Evolutionary conservation across 129 eudicot genomes (phyloP).

Genomic region (Tagetes patula): DNA sequence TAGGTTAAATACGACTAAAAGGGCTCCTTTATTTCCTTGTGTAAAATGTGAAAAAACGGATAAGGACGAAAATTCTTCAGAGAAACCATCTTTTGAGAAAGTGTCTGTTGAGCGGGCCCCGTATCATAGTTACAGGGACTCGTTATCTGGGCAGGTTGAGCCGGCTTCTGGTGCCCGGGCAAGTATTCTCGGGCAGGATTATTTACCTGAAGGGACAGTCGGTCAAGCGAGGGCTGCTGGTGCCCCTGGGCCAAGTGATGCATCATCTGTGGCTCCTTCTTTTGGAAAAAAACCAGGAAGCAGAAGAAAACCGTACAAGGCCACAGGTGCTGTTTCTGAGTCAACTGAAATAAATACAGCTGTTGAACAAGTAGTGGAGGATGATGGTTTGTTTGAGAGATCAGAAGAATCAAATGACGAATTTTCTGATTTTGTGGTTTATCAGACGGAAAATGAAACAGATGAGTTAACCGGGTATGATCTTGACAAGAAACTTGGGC

Average conservation of each 20-base stretch:
- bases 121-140: conserved; percentile 85
- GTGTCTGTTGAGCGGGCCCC: conserved; percentile 80
- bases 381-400: conserved; percentile 46
- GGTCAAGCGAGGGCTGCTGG: conserved; percentile 89
- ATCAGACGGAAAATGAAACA: conserved; percentile 53
- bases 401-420: conserved; percentile 57
- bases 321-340: conserved; percentile 46
- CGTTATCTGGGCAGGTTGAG: conserved; percentile 81
- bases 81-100: conserved; percentile 54
- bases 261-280: conserved; percentile 62
- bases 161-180: conserved; percentile 99
- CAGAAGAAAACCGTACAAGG: conserved; percentile 65
- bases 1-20: conserved; percentile 36
- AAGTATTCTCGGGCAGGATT: conserved; percentile 83
- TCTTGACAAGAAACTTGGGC: conserved; percentile 76
- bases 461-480: conserved; percentile 71
- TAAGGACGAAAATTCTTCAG: conserved; percentile 37
- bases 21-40: conserved; percentile 42
- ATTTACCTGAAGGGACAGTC: conserved; percentile 95
- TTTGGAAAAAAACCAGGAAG: conserved; percentile 91
- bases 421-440: conserved; percentile 73
- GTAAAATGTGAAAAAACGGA: conserved; percentile 70
- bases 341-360: conserved; percentile 44
- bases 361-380: conserved; percentile 39
- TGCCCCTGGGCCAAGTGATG: conserved; percentile 78